Evolutionary conservation across 139 green algal species (phyloP).

Genomic region (Pycnococcus provasolii): DNA sequence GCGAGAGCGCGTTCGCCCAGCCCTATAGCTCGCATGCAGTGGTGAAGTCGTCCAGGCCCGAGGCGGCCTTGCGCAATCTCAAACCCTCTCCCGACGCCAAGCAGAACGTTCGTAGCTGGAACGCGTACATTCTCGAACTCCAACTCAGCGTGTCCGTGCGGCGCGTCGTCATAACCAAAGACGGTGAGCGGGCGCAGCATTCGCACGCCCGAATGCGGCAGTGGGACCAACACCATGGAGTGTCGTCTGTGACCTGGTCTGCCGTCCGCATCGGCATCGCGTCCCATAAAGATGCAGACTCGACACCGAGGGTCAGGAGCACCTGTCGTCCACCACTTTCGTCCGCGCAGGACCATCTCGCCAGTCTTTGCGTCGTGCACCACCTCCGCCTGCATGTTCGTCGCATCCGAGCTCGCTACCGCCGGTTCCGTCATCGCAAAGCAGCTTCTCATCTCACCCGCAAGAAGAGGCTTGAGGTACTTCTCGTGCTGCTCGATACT

Average conservation of each 20-base stretch:
- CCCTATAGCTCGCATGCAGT: conserved; percentile 93
- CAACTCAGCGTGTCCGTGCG: conserved; percentile 90
- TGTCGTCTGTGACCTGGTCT: conserved; percentile 65
- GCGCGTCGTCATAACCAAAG: conserved; percentile 90
- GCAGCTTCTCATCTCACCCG: conserved; percentile 73
- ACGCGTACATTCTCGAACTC: conserved; percentile 64
- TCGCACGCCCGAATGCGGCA: conserved; percentile 60
- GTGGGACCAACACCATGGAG: conserved; percentile 85
- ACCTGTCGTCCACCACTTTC: conserved; percentile 92
- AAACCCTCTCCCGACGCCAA: conserved; percentile 84
- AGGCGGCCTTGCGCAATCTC: conserved; percentile 94
- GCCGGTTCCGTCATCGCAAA: conserved; percentile 98
- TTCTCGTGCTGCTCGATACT: conserved; percentile 60
- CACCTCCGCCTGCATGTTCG: conserved; percentile 74
- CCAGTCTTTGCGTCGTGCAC: conserved; percentile 22
- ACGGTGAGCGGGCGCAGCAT: conserved; percentile 40
- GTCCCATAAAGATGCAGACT: conserved; percentile 72
- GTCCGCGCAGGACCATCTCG: conserved; percentile 53
- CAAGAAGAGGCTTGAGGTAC: conserved; percentile 82
- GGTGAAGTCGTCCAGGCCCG: conserved; percentile 91
- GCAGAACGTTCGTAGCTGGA: conserved; percentile 37
- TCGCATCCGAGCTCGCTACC: conserved; percentile 91
- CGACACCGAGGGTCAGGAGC: conserved; percentile 31
- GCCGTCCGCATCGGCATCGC: neutral
- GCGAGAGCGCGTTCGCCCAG: conserved; percentile 67